phyloP scores from a whole-genome alignment of 2,329 filamentous ascomycete genomes.

The Hypoxylon sp. region DNA sequence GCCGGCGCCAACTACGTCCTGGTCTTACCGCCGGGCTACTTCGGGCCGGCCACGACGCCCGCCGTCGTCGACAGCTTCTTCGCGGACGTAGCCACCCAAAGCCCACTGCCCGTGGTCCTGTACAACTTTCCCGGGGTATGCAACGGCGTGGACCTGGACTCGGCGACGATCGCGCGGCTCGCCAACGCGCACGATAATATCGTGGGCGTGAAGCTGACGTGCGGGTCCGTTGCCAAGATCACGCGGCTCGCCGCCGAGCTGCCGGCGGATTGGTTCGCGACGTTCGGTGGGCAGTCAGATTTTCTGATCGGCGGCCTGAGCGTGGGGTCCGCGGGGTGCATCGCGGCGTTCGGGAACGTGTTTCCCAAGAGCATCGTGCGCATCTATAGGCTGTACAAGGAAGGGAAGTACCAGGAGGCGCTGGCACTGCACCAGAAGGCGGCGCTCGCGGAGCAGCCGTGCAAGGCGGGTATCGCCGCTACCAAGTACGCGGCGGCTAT shows the following conservation, averaged over 20 bases:
- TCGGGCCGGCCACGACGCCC: slow-evolving; percentile 70
- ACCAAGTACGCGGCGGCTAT: slow-evolving; percentile 76
- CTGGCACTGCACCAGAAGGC: slow-evolving; percentile 70
- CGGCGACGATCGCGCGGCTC: slow-evolving; percentile 67
- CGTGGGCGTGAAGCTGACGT: slow-evolving; percentile 75
- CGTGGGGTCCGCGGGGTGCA: slow-evolving; percentile 69
- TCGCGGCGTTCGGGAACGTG: slow-evolving; percentile 73
- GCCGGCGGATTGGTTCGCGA: slow-evolving; percentile 68
- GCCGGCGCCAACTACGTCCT: slow-evolving; percentile 72
- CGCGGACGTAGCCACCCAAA: slow-evolving; percentile 64
- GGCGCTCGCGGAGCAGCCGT: slow-evolving; percentile 73
- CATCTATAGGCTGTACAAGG: slow-evolving; percentile 71
- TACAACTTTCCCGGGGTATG: slow-evolving; percentile 78
- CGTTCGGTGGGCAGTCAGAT: slow-evolving; percentile 79
- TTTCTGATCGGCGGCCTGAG: slow-evolving; percentile 73
- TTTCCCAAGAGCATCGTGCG: slow-evolving; percentile 67
- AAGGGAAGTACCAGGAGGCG: slow-evolving; percentile 69
- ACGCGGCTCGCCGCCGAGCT: slow-evolving; percentile 65
- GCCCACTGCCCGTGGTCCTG: slow-evolving; percentile 68
- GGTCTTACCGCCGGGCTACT: slow-evolving; percentile 73
- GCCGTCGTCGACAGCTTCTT: slow-evolving; percentile 71
- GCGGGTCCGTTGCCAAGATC: slow-evolving; percentile 71
- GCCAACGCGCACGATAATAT: slow-evolving; percentile 64
- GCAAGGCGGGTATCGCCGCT: slow-evolving; percentile 73
- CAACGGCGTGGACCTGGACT: slow-evolving; percentile 76